A percentile compares a stretch with the other conserved stretches of the same genome.
phyloP scores from a whole-genome alignment of 177 flowering plant genomes.

The Telopea speciosissima region DNA sequence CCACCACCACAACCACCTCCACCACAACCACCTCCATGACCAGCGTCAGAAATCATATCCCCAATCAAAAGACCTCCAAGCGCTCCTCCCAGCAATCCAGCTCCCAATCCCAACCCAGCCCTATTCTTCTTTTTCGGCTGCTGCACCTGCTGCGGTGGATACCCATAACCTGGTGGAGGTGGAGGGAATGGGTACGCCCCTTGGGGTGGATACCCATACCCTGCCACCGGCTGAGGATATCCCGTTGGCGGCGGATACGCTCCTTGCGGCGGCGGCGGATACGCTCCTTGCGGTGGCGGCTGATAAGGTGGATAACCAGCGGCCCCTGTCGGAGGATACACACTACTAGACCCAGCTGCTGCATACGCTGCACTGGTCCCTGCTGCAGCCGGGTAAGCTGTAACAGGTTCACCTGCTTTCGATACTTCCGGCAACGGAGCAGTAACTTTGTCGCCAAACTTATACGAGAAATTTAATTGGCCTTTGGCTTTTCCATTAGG shows the following conservation, averaged over 20 bases:
- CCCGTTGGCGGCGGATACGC: slow-evolving; percentile 17
- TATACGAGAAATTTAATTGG: slow-evolving; percentile 43
- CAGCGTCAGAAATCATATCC: slow-evolving; percentile 52
- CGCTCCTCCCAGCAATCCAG: slow-evolving; percentile 63
- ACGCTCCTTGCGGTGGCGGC: not conserved
- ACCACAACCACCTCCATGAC: slow-evolving; percentile 19
- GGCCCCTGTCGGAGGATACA: slow-evolving; percentile 14
- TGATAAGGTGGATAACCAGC: slow-evolving; percentile 13
- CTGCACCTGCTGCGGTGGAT: slow-evolving; percentile 21
- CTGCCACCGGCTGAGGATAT: slow-evolving; percentile 14
- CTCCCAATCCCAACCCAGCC: slow-evolving; percentile 65
- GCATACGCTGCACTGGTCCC: slow-evolving; percentile 16
- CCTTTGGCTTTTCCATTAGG: slow-evolving; percentile 52
- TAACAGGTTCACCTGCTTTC: slow-evolving; percentile 30
- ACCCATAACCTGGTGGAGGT: slow-evolving; percentile 19
- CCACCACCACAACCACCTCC: slow-evolving; percentile 29
- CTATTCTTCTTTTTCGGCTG: slow-evolving; percentile 44
- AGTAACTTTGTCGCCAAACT: slow-evolving; percentile 41
- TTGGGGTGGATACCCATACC: slow-evolving; percentile 10
- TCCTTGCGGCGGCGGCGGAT: slow-evolving; percentile 8
- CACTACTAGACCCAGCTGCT: not conserved
- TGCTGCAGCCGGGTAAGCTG: slow-evolving; percentile 38
- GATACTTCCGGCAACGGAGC: slow-evolving; percentile 1
- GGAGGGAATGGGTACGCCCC: slow-evolving; percentile 23
- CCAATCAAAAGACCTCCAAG: slow-evolving; percentile 71